Evolutionary conservation across 129 eudicot species (phyloP).

Genomic region (Apium graveolens): DNA sequence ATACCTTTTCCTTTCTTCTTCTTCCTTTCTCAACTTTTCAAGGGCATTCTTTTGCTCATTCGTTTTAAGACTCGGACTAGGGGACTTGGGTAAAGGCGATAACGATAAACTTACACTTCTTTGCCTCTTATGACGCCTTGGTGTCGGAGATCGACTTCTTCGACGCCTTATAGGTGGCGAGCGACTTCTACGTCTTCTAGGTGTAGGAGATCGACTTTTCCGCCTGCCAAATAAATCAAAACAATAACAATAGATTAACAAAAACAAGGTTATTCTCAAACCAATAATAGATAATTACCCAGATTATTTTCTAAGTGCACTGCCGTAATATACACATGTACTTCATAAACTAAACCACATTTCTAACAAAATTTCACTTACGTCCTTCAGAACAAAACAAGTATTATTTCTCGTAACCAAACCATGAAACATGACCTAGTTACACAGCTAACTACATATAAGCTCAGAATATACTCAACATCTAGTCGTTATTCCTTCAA

Average conservation of each 20-base stretch:
- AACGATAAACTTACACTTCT: conserved; percentile 57
- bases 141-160: conserved; percentile 71
- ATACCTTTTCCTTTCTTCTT: conserved; percentile 90
- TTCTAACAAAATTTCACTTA: conserved; percentile 1
- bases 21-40: conserved; percentile 71
- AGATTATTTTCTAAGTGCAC: not conserved
- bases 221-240: conserved; percentile 40
- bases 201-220: conserved; percentile 62
- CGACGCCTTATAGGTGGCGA: conserved; percentile 69
- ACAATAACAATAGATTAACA: not conserved
- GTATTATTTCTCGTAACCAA: not conserved
- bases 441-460: not conserved
- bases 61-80: conserved; percentile 42
- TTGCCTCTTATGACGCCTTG: conserved; percentile 66
- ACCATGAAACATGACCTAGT: not conserved
- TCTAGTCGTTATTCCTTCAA: too few relatives aligned
- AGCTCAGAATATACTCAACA: not conserved
- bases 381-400: not conserved
- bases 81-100: conserved; percentile 57
- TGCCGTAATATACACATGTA: not conserved
- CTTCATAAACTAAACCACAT: not conserved
- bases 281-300: not conserved
- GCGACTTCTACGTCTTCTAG: conserved; percentile 64
- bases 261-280: not conserved
- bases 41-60: conserved; percentile 45